These are phyloP conservation scores for Dipodascopsis tothii DNA, from an alignment of 805 yeast species.

Conservation along the genomic window DNA sequence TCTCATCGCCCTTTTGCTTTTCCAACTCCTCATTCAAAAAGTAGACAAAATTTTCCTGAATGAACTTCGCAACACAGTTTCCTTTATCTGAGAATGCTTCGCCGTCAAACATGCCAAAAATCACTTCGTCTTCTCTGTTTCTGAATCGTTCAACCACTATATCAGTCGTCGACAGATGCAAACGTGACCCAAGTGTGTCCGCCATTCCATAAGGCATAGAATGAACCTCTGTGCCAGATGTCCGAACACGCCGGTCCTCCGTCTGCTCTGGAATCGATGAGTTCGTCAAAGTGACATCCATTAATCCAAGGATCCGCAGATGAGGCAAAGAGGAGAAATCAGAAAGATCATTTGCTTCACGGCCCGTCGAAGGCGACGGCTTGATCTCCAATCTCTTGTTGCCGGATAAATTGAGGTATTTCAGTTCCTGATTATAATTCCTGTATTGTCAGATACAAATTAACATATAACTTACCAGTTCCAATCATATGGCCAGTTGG, in stretches of 20 bases:
- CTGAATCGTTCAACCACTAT: slow-evolving; percentile 80
- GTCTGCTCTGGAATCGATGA: slow-evolving; percentile 84
- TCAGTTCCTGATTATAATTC: slow-evolving; percentile 64
- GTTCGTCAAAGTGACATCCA: slow-evolving; percentile 91
- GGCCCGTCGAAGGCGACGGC: slow-evolving; percentile 45
- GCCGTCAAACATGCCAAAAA: slow-evolving; percentile 83
- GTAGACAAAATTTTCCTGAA: slow-evolving; percentile 64
- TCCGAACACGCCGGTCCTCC: slow-evolving; percentile 74
- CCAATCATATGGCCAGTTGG: slow-evolving; percentile 96
- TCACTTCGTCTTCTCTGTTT: slow-evolving; percentile 72
- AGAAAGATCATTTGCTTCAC: slow-evolving; percentile 36
- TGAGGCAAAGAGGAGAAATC: slow-evolving; percentile 69
- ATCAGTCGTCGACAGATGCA: slow-evolving; percentile 65
- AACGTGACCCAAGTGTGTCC: slow-evolving; percentile 67
- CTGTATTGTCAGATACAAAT: neutral
- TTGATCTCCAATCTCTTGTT: slow-evolving; percentile 86
- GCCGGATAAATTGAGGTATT: slow-evolving; percentile 82
- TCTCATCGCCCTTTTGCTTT: slow-evolving; percentile 39
- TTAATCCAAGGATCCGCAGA: slow-evolving; percentile 69
- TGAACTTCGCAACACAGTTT: slow-evolving; percentile 51
- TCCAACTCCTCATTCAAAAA: slow-evolving; percentile 62
- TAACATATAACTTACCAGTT: slow-evolving; percentile 51
- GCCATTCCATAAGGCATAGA: slow-evolving; percentile 84
- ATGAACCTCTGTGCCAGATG: slow-evolving; percentile 74
- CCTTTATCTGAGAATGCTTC: slow-evolving; percentile 41